phyloP scores from a whole-genome alignment of 176 grass and related monocot genomes.

The Paspalum notatum region DNA sequence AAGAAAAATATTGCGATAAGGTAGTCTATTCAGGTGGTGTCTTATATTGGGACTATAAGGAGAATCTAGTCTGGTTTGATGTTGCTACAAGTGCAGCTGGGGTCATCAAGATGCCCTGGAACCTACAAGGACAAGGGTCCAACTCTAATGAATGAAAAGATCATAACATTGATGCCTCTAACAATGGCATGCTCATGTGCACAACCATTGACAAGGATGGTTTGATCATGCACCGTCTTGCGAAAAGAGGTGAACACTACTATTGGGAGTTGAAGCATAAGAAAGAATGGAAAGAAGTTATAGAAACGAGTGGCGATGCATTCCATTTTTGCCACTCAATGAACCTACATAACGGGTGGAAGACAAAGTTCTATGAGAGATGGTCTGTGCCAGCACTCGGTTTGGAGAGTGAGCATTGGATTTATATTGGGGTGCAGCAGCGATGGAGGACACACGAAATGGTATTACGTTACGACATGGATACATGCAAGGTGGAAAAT shows the following conservation, averaged over 20 bases:
- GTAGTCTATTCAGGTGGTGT: background rate
- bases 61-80: conserved; percentile 27
- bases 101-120: background rate
- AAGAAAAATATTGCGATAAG: background rate
- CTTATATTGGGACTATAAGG: background rate
- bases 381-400: background rate
- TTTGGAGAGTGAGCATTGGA: background rate
- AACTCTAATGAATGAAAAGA: background rate
- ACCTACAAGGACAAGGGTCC: background rate
- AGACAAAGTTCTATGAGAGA: background rate
- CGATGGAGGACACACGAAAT: background rate
- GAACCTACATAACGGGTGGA: conserved; percentile 20
- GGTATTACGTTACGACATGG: background rate
- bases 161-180: background rate
- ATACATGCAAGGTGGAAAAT: background rate
- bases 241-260: background rate
- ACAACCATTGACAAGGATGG: background rate
- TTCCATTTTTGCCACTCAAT: conserved; percentile 20
- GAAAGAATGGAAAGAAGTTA: background rate
- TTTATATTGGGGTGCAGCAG: background rate
- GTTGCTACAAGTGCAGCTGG: background rate
- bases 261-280: conserved; percentile 14
- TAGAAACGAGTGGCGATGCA: background rate
- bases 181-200: conserved; percentile 19
- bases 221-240: background rate